Evolutionary conservation across 2,329 filamentous ascomycete genomes (phyloP).

Genomic region (Amauroascus niger): DNA sequence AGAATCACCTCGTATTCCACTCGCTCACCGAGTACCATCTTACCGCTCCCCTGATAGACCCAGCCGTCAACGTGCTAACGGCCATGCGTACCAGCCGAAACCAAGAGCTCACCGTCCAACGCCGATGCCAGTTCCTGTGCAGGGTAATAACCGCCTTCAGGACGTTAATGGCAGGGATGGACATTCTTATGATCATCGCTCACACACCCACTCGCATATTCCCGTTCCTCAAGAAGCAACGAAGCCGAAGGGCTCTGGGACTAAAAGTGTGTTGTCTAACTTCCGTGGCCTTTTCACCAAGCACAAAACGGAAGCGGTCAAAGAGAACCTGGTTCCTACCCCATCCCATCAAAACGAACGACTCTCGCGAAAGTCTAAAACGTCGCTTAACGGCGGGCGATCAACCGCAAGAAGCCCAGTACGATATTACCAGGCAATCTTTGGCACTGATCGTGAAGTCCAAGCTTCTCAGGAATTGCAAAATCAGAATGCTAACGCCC

Average conservation of each 20-base stretch:
- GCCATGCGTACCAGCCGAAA: constrained; percentile 10
- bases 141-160: background rate
- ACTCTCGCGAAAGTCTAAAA: constrained; percentile 4
- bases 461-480: background rate
- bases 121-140: background rate
- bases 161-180: background rate
- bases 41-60: constrained; percentile 10
- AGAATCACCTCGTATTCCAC: constrained; percentile 4
- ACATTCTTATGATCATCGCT: background rate
- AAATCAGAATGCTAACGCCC: background rate
- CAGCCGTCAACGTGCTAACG: background rate
- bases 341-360: constrained; percentile 1
- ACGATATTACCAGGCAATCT: constrained; percentile 7
- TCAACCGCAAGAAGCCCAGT: constrained; percentile 6
- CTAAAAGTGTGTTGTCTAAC: constrained; percentile 16
- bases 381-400: background rate
- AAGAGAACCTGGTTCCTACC: constrained; percentile 1
- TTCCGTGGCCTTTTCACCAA: constrained; percentile 19
- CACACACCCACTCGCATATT: background rate
- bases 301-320: constrained; percentile 11
- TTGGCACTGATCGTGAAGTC: constrained; percentile 9
- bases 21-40: constrained; percentile 1
- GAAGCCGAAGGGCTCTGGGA: constrained; percentile 8
- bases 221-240: background rate
- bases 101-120: constrained; percentile 1